phyloP scores from a whole-genome alignment of 805 yeast genomes.

The Ogataea minuta region DNA sequence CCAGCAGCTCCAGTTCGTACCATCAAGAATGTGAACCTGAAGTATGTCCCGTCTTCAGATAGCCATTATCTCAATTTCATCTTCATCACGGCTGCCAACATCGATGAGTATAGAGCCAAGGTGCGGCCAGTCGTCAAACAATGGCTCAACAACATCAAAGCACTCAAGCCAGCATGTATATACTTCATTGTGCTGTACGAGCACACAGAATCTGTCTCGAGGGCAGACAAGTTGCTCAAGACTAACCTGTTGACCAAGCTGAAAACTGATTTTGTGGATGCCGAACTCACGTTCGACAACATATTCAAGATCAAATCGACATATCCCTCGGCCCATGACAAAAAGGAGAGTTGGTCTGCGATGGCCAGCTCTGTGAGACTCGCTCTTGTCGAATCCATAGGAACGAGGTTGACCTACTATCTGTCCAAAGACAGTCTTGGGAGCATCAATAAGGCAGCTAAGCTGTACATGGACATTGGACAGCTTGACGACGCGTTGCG shows the following conservation, averaged over 20 bases:
- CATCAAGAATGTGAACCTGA: constrained; percentile 55
- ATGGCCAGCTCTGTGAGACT: constrained; percentile 45
- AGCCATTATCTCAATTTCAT: constrained; percentile 56
- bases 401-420: constrained; percentile 42
- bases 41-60: constrained; percentile 49
- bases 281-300: constrained; percentile 31
- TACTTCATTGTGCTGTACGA: constrained; percentile 54
- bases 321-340: constrained; percentile 37
- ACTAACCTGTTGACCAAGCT: constrained; percentile 33
- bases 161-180: constrained; percentile 52
- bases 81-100: constrained; percentile 60
- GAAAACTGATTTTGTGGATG: constrained; percentile 31
- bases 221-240: constrained; percentile 29
- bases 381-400: constrained; percentile 53
- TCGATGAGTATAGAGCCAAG: constrained; percentile 75
- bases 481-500: constrained; percentile 59
- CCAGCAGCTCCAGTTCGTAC: constrained; percentile 56
- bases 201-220: constrained; percentile 20
- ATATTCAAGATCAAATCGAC: constrained; percentile 41
- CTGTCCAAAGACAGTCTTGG: constrained; percentile 24
- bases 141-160: constrained; percentile 58
- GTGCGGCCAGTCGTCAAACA: constrained; percentile 79
- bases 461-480: constrained; percentile 45
- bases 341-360: constrained; percentile 50
- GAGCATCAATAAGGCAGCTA: constrained; percentile 33